These are phyloP conservation scores for Pythium coloratum DNA, from an alignment of 352 stramenopile genomes.

Conservation along the genomic window DNA sequence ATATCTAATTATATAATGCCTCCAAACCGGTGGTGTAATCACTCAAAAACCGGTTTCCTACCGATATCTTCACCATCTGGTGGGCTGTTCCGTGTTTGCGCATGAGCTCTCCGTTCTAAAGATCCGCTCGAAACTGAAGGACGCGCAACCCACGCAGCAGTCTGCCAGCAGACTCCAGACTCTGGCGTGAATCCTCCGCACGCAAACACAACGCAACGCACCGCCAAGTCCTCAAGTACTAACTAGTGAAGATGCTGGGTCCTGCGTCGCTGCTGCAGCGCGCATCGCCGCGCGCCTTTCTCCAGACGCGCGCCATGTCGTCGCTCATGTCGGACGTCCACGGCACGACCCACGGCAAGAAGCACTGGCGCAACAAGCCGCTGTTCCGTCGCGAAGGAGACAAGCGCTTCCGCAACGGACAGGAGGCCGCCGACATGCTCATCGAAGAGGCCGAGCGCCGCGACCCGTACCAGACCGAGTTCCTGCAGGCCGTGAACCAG, in stretches of 20 bases:
- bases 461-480: conserved; percentile 65
- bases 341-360: conserved; percentile 86
- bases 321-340: conserved; percentile 89
- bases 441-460: conserved; percentile 74
- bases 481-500: conserved; percentile 70
- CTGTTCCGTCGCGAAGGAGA: conserved; percentile 96
- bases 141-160: too few relatives aligned
- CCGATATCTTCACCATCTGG: background rate
- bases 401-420: conserved; percentile 95
- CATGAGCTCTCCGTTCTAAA: conserved; percentile 10
- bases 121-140: conserved; percentile 9
- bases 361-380: conserved; percentile 96
- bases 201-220: conserved; percentile 1
- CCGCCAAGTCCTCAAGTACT: background rate
- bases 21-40: background rate
- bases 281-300: background rate
- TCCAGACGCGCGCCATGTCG: conserved; percentile 23
- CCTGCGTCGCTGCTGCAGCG: conserved; percentile 1
- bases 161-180: background rate
- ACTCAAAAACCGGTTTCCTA: background rate
- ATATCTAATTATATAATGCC: conserved; percentile 7
- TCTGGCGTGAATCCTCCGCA: too few relatives aligned
- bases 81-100: conserved; percentile 7
- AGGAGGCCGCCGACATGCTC: conserved; percentile 95
- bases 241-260: conserved; percentile 1